These are phyloP conservation scores for Gracilaria vermiculophylla DNA, from an alignment of 23 red algal genomes.

Conservation along the genomic window DNA sequence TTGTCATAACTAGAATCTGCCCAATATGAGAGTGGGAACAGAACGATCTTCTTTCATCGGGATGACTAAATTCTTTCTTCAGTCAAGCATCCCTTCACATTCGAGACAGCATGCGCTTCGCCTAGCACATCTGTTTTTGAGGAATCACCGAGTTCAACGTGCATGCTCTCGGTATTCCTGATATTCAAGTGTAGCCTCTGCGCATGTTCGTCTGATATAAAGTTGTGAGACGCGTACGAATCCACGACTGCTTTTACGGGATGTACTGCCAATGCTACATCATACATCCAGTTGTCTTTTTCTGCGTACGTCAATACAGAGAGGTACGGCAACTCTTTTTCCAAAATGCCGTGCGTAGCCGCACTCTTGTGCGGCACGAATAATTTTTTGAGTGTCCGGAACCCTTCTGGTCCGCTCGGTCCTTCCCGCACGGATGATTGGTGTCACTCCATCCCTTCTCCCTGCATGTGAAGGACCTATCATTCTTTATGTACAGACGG, in stretches of 20 bases:
- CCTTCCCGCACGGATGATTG: neutral
- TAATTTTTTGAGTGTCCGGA: neutral
- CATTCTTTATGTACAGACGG: neutral
- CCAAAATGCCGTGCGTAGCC: neutral
- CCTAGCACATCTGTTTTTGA: no score
- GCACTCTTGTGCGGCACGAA: neutral
- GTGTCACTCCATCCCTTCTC: neutral
- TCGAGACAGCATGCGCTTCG: no score
- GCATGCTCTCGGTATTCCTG: no score
- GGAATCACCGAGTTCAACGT: no score
- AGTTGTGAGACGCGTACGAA: neutral
- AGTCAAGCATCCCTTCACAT: no score
- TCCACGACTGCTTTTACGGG: slow-evolving; percentile 10
- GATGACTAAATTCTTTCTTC: no score
- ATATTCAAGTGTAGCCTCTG: no score
- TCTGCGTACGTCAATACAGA: slow-evolving; percentile 24
- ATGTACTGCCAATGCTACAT: neutral
- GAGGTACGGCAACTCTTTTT: slow-evolving; percentile 15
- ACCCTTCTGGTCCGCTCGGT: neutral
- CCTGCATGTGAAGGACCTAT: neutral
- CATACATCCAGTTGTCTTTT: slow-evolving; percentile 10
- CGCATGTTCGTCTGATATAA: no score
- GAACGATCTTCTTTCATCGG: no score
- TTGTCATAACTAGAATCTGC: no score
- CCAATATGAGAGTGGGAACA: no score